Percentiles rank a stretch among this genome's conserved stretches.
These are phyloP conservation scores for Gossypium turneri DNA, from an alignment of 345 rosid species.

Conservation along the genomic window DNA sequence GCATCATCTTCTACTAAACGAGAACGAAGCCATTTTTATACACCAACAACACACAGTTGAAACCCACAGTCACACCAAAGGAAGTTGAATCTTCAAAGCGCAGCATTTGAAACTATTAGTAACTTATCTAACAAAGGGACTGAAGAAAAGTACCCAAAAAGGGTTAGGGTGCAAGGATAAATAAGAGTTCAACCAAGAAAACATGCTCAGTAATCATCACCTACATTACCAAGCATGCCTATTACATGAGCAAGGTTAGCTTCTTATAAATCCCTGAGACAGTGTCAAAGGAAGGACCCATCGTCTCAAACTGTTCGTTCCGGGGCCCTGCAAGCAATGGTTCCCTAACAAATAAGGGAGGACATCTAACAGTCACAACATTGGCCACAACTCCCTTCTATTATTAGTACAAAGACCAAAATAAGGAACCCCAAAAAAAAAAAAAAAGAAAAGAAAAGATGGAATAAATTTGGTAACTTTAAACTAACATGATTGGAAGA, in stretches of 20 bases:
- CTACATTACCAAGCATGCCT: neutral
- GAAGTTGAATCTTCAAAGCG: neutral
- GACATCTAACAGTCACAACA: neutral
- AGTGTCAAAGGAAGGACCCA: neutral
- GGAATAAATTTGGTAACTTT: conserved; percentile 8
- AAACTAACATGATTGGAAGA: neutral
- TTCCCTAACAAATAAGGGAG: neutral
- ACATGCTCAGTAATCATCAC: neutral
- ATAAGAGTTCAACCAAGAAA: neutral
- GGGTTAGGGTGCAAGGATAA: neutral
- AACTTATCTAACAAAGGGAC: neutral
- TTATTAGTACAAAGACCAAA: neutral
- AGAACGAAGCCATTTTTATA: neutral
- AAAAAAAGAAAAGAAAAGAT: neutral
- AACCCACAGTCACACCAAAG: neutral
- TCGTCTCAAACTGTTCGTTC: neutral
- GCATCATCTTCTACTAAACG: neutral
- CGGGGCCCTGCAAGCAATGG: neutral
- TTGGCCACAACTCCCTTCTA: neutral
- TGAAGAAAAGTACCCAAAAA: neutral
- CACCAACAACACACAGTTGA: neutral
- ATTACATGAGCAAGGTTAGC: neutral
- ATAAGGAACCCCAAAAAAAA: neutral
- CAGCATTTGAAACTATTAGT: neutral
- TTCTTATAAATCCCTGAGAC: neutral